Percentiles rank a stretch among this genome's conserved stretches.
phyloP scores from a whole-genome alignment of 1,284 basidiomycete genomes.

The Ceratobasidium sp. region DNA sequence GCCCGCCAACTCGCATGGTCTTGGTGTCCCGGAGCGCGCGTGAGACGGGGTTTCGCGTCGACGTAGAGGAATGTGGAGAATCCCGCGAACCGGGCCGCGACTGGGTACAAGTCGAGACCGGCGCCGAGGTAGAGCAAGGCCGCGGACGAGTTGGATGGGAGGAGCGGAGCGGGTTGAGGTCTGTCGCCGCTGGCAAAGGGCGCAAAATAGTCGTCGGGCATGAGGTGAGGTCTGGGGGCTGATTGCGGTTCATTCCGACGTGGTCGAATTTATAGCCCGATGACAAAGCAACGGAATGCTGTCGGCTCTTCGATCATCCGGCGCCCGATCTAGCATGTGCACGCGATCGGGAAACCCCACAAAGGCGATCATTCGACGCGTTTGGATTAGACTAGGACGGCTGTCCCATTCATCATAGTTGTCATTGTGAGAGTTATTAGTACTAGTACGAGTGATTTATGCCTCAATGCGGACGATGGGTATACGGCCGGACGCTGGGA shows the following conservation, averaged over 20 bases:
- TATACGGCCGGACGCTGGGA: not conserved
- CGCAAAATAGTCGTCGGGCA: slow-evolving; percentile 22
- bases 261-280: not conserved
- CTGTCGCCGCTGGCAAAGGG: slow-evolving; percentile 27
- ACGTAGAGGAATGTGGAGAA: slow-evolving; percentile 37
- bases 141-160: not conserved
- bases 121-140: slow-evolving; percentile 37
- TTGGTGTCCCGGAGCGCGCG: slow-evolving; percentile 35
- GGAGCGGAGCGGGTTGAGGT: slow-evolving; percentile 3
- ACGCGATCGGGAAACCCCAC: not conserved
- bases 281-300: not conserved
- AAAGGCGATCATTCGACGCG: not conserved
- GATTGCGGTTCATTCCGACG: not conserved
- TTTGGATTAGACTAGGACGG: not conserved
- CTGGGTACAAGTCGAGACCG: slow-evolving; percentile 33
- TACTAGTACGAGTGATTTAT: no score
- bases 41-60: slow-evolving; percentile 37
- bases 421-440: not conserved
- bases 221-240: not conserved
- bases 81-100: slow-evolving; percentile 23
- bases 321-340: not conserved
- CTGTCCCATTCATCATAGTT: not conserved
- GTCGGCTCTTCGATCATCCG: not conserved
- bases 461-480: not conserved
- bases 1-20: slow-evolving; percentile 39